Conservation (phyloP, 192 early-diverging fungal genomes). For the Gamsiella multidivaricata region DNA sequence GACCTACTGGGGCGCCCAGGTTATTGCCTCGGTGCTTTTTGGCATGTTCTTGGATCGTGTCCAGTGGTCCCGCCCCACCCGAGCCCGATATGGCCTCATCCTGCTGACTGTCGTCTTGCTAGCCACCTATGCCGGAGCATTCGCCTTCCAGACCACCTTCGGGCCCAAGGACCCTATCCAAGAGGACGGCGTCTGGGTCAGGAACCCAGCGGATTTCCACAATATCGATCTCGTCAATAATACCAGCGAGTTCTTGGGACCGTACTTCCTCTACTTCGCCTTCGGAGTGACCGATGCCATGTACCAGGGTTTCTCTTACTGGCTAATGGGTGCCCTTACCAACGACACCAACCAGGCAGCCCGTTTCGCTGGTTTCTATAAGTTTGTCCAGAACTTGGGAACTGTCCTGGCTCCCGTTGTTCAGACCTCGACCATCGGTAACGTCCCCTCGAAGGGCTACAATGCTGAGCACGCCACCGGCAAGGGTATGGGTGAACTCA, state of each 20-base stretch:
- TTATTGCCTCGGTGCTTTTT: slow-evolving; percentile 71
- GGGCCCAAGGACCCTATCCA: slow-evolving; percentile 22
- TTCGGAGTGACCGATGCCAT: slow-evolving; percentile 85
- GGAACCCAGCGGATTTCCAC: slow-evolving; percentile 16
- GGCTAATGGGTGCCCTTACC: slow-evolving; percentile 86
- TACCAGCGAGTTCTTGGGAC: slow-evolving; percentile 57
- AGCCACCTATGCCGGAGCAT: slow-evolving; percentile 69
- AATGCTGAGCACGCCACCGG: neutral
- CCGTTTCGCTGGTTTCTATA: slow-evolving; percentile 71
- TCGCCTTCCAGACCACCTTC: slow-evolving; percentile 65
- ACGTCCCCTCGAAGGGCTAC: slow-evolving; percentile 19
- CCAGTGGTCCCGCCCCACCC: slow-evolving; percentile 63
- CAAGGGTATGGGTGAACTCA: slow-evolving; percentile 49
- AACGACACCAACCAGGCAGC: slow-evolving; percentile 81
- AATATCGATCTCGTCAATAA: slow-evolving; percentile 28
- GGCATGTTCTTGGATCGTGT: slow-evolving; percentile 71
- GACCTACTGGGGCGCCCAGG: slow-evolving; percentile 83
- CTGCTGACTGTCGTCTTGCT: slow-evolving; percentile 58
- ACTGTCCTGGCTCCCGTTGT: slow-evolving; percentile 43
- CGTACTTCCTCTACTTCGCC: slow-evolving; percentile 75
- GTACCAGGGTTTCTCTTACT: slow-evolving; percentile 84
- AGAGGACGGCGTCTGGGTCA: neutral
- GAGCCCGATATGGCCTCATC: slow-evolving; percentile 71
- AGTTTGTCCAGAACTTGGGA: slow-evolving; percentile 52
- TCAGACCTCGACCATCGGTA: slow-evolving; percentile 37